Percentiles rank a stretch among this genome's conserved stretches.
These are phyloP conservation scores for Lomentospora prolificans DNA, from an alignment of 2,329 filamentous ascomycete genomes.

Conservation along the genomic window DNA sequence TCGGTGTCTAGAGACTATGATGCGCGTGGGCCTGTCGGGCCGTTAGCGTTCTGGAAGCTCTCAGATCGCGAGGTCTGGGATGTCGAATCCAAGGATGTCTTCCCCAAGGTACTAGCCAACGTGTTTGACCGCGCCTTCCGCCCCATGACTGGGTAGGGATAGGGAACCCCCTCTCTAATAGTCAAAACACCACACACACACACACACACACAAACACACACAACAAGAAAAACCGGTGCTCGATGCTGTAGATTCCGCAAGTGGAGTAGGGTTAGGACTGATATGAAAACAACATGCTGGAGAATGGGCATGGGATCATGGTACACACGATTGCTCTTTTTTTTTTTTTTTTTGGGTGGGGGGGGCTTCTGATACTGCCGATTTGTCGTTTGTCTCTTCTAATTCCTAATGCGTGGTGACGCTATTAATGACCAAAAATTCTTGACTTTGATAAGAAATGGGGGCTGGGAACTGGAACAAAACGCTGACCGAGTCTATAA, in stretches of 20 bases:
- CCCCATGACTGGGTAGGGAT: background rate
- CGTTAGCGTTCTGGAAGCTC: slow-evolving; percentile 67
- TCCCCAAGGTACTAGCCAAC: background rate
- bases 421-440: slow-evolving; percentile 1
- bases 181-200: background rate
- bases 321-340: background rate
- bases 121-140: background rate
- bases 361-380: background rate
- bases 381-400: background rate
- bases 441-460: background rate
- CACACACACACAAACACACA: background rate
- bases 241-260: background rate
- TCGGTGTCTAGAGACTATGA: slow-evolving; percentile 46
- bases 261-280: background rate
- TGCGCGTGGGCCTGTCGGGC: slow-evolving; percentile 58
- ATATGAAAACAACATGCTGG: background rate
- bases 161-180: background rate
- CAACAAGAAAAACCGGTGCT: background rate
- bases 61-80: slow-evolving; percentile 3
- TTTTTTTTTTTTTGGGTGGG: background rate
- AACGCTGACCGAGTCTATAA: too few relatives aligned
- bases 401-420: background rate
- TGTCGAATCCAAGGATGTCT: background rate
- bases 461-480: background rate
- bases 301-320: background rate